A percentile compares a stretch with the other conserved stretches of the same genome.
Evolutionary conservation across 2,329 filamentous ascomycete genomes (phyloP).

Genomic region (Dothiorella sarmentorum): DNA sequence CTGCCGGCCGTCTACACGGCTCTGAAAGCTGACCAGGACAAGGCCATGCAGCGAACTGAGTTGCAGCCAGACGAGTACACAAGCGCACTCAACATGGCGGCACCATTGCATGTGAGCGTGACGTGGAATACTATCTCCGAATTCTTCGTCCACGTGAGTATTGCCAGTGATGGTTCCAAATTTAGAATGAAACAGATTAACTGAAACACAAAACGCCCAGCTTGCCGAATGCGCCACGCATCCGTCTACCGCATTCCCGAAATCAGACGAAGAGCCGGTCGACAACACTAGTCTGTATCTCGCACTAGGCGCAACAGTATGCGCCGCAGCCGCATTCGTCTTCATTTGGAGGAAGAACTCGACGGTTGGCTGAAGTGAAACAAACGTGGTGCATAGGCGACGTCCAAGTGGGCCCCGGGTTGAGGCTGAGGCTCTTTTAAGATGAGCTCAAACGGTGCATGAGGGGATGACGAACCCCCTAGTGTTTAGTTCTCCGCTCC

Average conservation of each 20-base stretch:
- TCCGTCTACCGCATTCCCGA: conserved; percentile 83
- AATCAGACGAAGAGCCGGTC: conserved; percentile 77
- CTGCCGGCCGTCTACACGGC: conserved; percentile 89
- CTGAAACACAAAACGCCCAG: conserved; percentile 24
- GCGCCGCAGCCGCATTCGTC: conserved; percentile 55
- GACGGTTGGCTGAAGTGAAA: conserved; percentile 1
- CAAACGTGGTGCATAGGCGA: neutral
- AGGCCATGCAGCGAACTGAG: conserved; percentile 91
- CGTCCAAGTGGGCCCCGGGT: neutral
- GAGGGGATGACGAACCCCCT: neutral
- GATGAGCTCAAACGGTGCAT: conserved; percentile 6
- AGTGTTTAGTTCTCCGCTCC: neutral
- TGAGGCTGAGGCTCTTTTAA: neutral
- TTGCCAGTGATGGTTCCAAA: conserved; percentile 25
- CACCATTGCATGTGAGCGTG: conserved; percentile 89
- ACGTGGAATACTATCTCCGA: conserved; percentile 93
- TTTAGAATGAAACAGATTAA: neutral
- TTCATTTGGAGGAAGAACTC: conserved; percentile 57
- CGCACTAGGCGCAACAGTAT: conserved; percentile 68
- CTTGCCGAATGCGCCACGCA: conserved; percentile 90
- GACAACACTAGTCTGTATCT: conserved; percentile 85
- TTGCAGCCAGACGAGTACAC: conserved; percentile 89
- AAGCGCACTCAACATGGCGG: conserved; percentile 76
- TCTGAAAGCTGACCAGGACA: conserved; percentile 91
- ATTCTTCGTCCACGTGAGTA: conserved; percentile 69